Conservation (phyloP, 2,329 filamentous ascomycete species). For the Nigrospora sphaerica region DNA sequence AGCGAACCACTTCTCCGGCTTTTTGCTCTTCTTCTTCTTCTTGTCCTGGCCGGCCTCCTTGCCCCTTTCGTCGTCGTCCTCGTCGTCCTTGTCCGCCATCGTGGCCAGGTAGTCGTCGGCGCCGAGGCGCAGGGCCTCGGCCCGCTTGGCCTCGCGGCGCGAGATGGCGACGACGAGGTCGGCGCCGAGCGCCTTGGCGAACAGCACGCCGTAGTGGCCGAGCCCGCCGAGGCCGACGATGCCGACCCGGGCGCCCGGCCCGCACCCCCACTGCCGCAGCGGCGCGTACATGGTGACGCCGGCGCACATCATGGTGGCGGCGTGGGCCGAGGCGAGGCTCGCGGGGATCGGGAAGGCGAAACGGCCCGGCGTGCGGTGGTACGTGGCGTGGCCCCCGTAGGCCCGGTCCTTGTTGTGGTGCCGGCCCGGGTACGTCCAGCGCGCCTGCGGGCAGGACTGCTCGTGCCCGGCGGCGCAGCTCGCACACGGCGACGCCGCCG, state of each 20-base stretch:
- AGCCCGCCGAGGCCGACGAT: slow-evolving; percentile 59
- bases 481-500: slow-evolving; percentile 11
- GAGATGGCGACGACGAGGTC: slow-evolving; percentile 49
- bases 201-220: slow-evolving; percentile 57
- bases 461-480: slow-evolving; percentile 9
- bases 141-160: slow-evolving; percentile 36
- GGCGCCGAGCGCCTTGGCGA: slow-evolving; percentile 54
- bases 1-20: slow-evolving; percentile 30
- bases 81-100: slow-evolving; percentile 36
- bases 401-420: slow-evolving; percentile 42
- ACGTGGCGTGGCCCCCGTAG: slow-evolving; percentile 40
- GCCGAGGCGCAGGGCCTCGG: slow-evolving; percentile 44
- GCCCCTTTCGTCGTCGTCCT: background rate
- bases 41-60: no score
- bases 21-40: no score
- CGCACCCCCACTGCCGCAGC: slow-evolving; percentile 49
- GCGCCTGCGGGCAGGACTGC: slow-evolving; percentile 17
- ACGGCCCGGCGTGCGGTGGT: slow-evolving; percentile 10
- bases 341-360: slow-evolving; percentile 38
- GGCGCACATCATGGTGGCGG: slow-evolving; percentile 59
- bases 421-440: slow-evolving; percentile 35
- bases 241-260: slow-evolving; percentile 57
- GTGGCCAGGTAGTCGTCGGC: slow-evolving; percentile 26
- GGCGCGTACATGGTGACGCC: slow-evolving; percentile 59
- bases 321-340: slow-evolving; percentile 20